Evolutionary conservation across 176 grass and related monocot genomes (phyloP).

Genomic region (Triticum dicoccoides): DNA sequence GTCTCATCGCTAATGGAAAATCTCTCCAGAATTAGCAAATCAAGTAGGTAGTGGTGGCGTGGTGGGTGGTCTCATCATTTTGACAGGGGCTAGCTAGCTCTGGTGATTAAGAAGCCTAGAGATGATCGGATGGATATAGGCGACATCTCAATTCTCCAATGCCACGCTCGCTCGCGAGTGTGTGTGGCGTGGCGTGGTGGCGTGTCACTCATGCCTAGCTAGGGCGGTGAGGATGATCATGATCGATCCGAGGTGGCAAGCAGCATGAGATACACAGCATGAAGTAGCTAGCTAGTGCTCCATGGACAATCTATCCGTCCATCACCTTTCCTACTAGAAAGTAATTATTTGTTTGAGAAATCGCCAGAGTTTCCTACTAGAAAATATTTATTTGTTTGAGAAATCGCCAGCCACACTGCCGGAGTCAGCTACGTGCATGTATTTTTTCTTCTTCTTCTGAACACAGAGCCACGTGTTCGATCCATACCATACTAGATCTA

Average conservation of each 20-base stretch:
- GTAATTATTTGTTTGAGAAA: too few relatives aligned
- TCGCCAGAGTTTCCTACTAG: too few relatives aligned
- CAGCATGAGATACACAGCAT: not conserved
- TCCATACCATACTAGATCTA: not conserved
- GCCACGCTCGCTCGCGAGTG: conserved; percentile 5
- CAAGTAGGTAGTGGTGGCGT: not conserved
- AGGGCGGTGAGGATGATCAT: not conserved
- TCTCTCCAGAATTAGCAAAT: not conserved
- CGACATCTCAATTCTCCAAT: conserved; percentile 17
- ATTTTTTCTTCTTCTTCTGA: not conserved
- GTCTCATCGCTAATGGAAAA: not conserved
- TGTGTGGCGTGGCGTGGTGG: not conserved
- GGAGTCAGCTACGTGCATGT: not conserved
- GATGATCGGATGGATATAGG: not conserved
- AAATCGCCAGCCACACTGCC: conserved; percentile 5
- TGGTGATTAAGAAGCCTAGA: not conserved
- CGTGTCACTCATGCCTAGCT: conserved; percentile 20
- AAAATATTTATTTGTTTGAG: too few relatives aligned
- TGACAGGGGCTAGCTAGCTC: not conserved
- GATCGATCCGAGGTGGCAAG: conserved; percentile 22
- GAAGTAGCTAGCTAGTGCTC: too few relatives aligned
- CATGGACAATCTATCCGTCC: too few relatives aligned
- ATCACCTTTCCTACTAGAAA: too few relatives aligned
- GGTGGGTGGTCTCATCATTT: not conserved
- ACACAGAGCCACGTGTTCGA: not conserved